A percentile compares a stretch with the other conserved stretches of the same genome.
These are phyloP conservation scores for Panicum hallii DNA, from an alignment of 202 grass and related monocot genomes.

Conservation along the genomic window DNA sequence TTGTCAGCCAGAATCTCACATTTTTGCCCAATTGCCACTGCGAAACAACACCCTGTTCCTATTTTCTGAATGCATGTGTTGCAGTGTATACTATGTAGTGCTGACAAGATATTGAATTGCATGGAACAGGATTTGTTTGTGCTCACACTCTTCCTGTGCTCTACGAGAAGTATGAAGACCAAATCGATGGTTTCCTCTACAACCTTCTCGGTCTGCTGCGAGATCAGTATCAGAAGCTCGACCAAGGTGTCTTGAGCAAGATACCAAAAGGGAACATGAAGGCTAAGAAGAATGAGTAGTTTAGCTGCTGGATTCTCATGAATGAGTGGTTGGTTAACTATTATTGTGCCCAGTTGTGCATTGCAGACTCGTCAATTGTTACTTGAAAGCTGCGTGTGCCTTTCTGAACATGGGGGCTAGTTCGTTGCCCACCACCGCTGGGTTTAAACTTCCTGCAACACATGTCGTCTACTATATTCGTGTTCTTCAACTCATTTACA, in stretches of 20 bases:
- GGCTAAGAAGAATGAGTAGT: conserved; percentile 80
- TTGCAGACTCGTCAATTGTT: conserved; percentile 7
- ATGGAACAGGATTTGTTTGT: conserved; percentile 78
- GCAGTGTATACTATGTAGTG: neutral
- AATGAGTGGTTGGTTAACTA: conserved; percentile 14
- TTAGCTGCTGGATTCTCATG: conserved; percentile 11
- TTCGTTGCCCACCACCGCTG: neutral
- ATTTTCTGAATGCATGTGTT: neutral
- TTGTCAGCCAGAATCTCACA: neutral
- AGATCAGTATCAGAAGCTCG: conserved; percentile 73
- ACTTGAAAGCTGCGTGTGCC: conserved; percentile 23
- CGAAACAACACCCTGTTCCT: neutral
- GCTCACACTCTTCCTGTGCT: conserved; percentile 81
- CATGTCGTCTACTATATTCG: neutral
- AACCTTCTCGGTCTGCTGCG: conserved; percentile 62
- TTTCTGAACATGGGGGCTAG: neutral
- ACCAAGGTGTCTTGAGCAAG: conserved; percentile 72
- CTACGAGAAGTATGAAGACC: conserved; percentile 95
- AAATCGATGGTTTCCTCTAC: conserved; percentile 72
- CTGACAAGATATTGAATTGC: neutral
- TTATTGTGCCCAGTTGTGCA: neutral
- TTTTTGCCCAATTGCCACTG: neutral
- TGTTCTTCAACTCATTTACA: neutral
- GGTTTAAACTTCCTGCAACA: conserved; percentile 1
- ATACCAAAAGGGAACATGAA: conserved; percentile 70